Evolutionary conservation across 2,329 filamentous ascomycete genomes (phyloP).

Genomic region (Lasiodiplodia citricola): DNA sequence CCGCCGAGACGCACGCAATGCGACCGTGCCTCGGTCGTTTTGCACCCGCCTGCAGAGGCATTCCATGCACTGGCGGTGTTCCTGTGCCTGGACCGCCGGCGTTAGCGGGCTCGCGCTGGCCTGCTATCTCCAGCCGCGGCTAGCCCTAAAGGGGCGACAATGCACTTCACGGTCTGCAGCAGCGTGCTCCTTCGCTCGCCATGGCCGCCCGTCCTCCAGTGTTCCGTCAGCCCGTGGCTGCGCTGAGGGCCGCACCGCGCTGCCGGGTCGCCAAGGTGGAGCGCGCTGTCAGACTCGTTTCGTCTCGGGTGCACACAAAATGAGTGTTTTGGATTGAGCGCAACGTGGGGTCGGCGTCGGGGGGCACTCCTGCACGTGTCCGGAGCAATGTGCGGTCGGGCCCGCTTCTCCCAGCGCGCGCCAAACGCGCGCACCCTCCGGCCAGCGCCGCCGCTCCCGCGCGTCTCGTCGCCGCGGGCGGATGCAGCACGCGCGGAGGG

Average conservation of each 20-base stretch:
- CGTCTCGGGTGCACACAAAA: constrained; percentile 9
- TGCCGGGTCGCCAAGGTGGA: constrained; percentile 13
- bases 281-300: constrained; percentile 12
- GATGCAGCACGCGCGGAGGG: neutral
- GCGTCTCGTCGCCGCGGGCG: neutral
- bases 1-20: constrained; percentile 17
- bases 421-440: neutral
- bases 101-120: constrained; percentile 9
- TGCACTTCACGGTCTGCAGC: constrained; percentile 14
- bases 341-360: constrained; percentile 14
- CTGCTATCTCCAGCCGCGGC: constrained; percentile 4
- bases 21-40: neutral
- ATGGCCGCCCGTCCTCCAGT: constrained; percentile 5
- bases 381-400: constrained; percentile 1
- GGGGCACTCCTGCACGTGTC: neutral
- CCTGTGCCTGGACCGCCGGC: constrained; percentile 23
- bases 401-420: neutral
- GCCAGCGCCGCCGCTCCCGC: constrained; percentile 15
- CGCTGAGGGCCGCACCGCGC: constrained; percentile 4
- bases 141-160: constrained; percentile 14
- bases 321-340: constrained; percentile 22
- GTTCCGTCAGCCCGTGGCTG: neutral
- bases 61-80: neutral
- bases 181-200: constrained; percentile 11
- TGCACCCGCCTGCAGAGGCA: constrained; percentile 1